Base-by-base conservation (phyloP, 2,329 filamentous ascomycete species). In the Hypoxylon sp. region DNA sequence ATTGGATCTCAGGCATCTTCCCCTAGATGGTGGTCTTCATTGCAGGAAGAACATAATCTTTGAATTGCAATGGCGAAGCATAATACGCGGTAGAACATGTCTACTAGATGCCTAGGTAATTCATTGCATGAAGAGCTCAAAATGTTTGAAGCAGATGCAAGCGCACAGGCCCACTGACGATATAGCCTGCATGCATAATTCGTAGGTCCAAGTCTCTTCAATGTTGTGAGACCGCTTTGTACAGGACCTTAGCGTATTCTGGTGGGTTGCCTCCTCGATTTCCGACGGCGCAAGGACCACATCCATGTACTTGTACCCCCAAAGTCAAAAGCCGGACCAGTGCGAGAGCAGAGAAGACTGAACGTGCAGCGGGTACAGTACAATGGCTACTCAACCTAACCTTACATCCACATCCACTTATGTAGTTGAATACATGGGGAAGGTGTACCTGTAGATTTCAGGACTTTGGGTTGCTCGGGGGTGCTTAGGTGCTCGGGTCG, bases 251-350 rank as follows among this genome's bases (percentile, higher is more conserved):
- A 31, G 54, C 20, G 22, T 17, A 27, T 58, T 60, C 57, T 49
- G 50, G 56, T 70, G 64, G 68, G 68, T 57, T 70, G 61, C 68
- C 68, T 70, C 68, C 61, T 70, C 64, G 64, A 67, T 63, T 61
- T 68, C 61, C 64, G 56, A 62, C 8, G 51, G 56, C 37, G 64
- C 68, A 68, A 64, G 64, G 64, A 54, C 64, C 61, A 56, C 44
- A 22, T 59, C 51, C 31, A 56, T 48, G 55, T 62, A 44, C 8
- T 46, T 48, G 62, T 59, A 42, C 40, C 49, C 31, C 33, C 48
- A 20, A 60, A 44, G 46, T 53, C 27, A 53, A 65, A 70, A 62
- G 61, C 61, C 61, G 61, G 30, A n/a, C 67, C 57, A 17, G 44
- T n/a, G 57, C 27, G 53, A 66, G 49, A 17, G 37, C 35, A 61